Conservation (phyloP, 257 asterid species). For the Solanum chmielewskii region DNA sequence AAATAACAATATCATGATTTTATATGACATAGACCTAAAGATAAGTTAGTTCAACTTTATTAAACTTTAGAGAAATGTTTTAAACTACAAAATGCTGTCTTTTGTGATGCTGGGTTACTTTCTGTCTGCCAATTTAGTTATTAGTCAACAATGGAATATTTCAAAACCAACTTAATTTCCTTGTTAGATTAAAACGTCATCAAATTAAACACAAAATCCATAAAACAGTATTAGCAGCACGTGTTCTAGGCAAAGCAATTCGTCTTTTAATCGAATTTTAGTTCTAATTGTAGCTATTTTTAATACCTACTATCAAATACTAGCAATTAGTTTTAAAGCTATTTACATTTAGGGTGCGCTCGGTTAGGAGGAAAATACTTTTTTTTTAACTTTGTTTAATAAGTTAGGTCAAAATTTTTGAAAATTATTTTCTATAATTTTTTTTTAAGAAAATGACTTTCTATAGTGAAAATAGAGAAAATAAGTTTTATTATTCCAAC, state of each 20-base stretch:
- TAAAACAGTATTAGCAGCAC: neutral
- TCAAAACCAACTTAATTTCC: neutral
- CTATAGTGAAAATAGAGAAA: neutral
- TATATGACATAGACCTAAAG: neutral
- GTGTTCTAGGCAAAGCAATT: neutral
- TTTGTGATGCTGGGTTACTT: neutral
- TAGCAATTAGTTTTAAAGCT: neutral
- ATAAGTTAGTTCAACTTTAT: neutral
- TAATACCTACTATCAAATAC: neutral
- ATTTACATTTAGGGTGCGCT: neutral
- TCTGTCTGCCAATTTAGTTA: neutral
- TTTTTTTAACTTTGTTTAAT: no score
- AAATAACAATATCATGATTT: neutral
- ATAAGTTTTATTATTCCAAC: no score
- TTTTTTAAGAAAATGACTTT: no score
- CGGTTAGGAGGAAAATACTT: neutral
- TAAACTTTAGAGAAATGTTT: neutral
- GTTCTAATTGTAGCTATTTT: neutral
- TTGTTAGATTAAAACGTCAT: neutral
- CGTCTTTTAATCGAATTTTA: neutral
- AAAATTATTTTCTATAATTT: no score
- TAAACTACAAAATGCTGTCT: neutral
- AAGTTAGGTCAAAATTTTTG: no score
- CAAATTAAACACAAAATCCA: neutral
- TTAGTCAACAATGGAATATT: neutral